Evolutionary conservation across 2,329 filamentous ascomycete genomes (phyloP).

Genomic region (Colletotrichum caudatum): DNA sequence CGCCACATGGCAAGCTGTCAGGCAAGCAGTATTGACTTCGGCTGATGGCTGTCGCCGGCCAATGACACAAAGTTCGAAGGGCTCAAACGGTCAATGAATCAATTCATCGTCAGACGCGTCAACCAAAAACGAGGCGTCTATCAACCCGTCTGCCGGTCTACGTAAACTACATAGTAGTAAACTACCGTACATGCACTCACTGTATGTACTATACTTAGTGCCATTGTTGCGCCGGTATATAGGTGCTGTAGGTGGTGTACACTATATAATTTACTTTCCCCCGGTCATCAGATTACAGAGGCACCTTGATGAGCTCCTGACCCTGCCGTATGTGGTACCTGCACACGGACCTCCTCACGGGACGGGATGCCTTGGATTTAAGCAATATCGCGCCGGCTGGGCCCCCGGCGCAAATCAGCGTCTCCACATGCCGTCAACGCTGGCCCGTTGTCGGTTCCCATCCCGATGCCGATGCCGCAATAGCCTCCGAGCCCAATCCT

Average conservation of each 20-base stretch:
- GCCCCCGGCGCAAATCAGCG: conserved; percentile 40
- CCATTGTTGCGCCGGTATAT: not conserved
- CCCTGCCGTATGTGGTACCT: not conserved
- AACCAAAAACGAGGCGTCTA: conserved; percentile 4
- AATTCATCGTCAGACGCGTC: conserved; percentile 14
- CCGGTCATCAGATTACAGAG: conserved; percentile 18
- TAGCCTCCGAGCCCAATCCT: conserved; percentile 20
- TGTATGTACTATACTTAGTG: not conserved
- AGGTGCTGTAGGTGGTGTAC: no score
- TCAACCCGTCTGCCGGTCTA: not conserved
- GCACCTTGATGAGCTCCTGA: conserved; percentile 24
- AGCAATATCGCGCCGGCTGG: conserved; percentile 31
- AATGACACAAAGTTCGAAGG: conserved; percentile 3
- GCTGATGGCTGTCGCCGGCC: not conserved
- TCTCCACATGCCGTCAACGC: conserved; percentile 22
- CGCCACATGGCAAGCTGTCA: not conserved
- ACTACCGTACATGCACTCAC: no score
- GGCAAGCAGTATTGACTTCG: not conserved
- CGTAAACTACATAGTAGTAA: no score
- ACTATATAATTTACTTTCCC: no score
- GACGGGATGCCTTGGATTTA: conserved; percentile 16
- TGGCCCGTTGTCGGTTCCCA: conserved; percentile 18
- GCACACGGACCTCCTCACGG: conserved; percentile 13
- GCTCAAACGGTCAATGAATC: conserved; percentile 18
- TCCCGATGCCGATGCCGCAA: conserved; percentile 37